Evolutionary conservation across 2,329 filamentous ascomycete genomes (phyloP).

Genomic region (Ceratocystis eucalypticola): DNA sequence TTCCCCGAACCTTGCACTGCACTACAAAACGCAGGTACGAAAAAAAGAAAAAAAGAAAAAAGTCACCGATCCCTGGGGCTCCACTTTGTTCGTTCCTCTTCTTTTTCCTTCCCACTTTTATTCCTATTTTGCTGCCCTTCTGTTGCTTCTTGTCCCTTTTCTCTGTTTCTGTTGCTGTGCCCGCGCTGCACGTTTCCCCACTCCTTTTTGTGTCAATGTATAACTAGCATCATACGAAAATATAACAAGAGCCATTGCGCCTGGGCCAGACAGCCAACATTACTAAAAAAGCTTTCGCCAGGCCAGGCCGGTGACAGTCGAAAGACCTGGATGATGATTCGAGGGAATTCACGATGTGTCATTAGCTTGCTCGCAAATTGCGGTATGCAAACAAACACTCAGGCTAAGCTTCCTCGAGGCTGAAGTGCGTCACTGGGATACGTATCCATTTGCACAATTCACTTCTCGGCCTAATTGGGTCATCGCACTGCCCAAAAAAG

Average conservation of each 20-base stretch:
- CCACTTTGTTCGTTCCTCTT: not conserved
- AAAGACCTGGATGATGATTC: no score
- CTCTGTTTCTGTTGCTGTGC: constrained; percentile 1
- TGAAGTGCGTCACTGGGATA: not conserved
- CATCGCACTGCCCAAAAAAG: not conserved
- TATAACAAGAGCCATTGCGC: no score
- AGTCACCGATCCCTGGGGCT: not conserved
- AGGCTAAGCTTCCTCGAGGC: not conserved
- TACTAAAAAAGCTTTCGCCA: no score
- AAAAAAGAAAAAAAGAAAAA: constrained; percentile 1
- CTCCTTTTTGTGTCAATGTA: not conserved
- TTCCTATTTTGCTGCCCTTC: not conserved
- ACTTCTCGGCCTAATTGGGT: not conserved
- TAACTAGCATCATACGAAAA: no score
- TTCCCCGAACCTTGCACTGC: not conserved
- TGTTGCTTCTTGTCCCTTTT: not conserved
- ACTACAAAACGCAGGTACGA: not conserved
- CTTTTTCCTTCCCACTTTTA: no score
- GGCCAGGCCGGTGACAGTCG: no score
- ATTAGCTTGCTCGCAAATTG: no score
- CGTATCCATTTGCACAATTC: not conserved
- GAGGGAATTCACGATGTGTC: no score
- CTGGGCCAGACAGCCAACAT: no score
- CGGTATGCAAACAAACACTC: no score
- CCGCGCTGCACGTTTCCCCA: not conserved